phyloP scores from a whole-genome alignment of 495 filamentous ascomycete species.

The Penicillium robsamsonii region DNA sequence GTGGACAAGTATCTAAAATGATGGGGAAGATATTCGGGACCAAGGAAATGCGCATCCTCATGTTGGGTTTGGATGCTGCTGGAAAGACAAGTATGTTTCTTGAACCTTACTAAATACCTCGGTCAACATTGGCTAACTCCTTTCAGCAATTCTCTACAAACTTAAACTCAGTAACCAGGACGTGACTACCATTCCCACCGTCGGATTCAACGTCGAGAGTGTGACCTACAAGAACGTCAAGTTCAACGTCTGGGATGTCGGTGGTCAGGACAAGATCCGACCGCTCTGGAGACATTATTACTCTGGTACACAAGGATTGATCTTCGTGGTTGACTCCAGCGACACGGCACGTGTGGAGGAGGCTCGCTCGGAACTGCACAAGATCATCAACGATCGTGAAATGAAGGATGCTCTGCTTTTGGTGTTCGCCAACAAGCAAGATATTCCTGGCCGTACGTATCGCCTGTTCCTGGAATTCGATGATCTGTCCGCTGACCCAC shows the following conservation, averaged over 20 bases:
- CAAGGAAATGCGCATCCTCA: conserved; percentile 96
- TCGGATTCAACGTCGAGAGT: conserved; percentile 99
- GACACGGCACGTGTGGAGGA: conserved; percentile 86
- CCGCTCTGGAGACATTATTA: conserved; percentile 99
- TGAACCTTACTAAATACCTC: neutral
- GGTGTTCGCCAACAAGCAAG: conserved; percentile 98
- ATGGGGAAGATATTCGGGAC: conserved; percentile 98
- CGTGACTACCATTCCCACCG: conserved; percentile 98
- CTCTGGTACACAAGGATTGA: conserved; percentile 92
- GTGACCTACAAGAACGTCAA: conserved; percentile 99
- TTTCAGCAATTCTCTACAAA: conserved; percentile 92
- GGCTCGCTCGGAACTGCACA: conserved; percentile 82
- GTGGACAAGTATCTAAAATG: conserved; percentile 78
- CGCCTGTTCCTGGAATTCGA: neutral
- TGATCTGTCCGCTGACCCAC: conserved; percentile 15
- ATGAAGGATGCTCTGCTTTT: conserved; percentile 95
- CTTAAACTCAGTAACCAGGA: conserved; percentile 92
- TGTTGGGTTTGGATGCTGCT: conserved; percentile 95
- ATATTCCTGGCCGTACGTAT: conserved; percentile 75
- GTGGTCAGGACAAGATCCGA: conserved; percentile 98
- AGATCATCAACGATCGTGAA: conserved; percentile 95
- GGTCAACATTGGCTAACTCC: conserved; percentile 15
- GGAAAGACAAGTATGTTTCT: conserved; percentile 84
- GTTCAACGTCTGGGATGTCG: conserved; percentile 99
- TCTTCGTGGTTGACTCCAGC: conserved; percentile 95